Evolutionary conservation across 2,329 filamentous ascomycete species (phyloP), one percentile per base, ranked within the genome.

Genomic region (Thelonectria discophora): DNA sequence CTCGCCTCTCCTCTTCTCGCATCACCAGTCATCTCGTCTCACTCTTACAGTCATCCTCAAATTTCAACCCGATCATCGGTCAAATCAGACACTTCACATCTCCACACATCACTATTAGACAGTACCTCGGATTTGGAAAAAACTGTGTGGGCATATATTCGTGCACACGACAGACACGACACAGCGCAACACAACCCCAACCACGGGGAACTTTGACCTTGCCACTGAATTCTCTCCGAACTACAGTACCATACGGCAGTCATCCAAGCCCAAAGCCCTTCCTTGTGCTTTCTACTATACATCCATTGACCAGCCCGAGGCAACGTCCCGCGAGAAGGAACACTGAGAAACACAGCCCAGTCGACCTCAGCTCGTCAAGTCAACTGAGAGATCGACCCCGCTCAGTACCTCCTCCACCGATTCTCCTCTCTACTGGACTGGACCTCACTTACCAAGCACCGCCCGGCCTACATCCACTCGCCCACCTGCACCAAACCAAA

Each of bases 401-500:
- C 17, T 43, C 20, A 43, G 24, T 27, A 45, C 58, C 58, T 53
- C 58, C 53, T 56, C 34, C 53, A 53, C 52, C 52, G 57, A 30
- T 7, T 30, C 27, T 47, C 53, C 2, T 30, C 27, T 47, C 53
- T 52, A 49, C n/a, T 56, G 42, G 48, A 49, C n/a, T 56, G 42
- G 48, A 55, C 52, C 34, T 37, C 11, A 37, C 34, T 37, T 60
- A 55, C 27, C 27, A 30, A 30, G 27, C 27, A 30, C 27, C 27
- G 27, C 21, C 21, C n/a, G n/a, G 8, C 27, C 27, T 30, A 30
- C 27, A 30, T 34, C 58, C 58, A 60, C 52, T 56, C 27, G 46
- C 53, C 58, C 51, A 56, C 53, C 34, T 42, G 27, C 48, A 57
- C 47, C 52, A 61, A 61, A 57, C 47, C 52, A 61, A 61, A 61